Conservation (phyloP, 176 grass and related monocot genomes). For the Oryza nivara region DNA sequence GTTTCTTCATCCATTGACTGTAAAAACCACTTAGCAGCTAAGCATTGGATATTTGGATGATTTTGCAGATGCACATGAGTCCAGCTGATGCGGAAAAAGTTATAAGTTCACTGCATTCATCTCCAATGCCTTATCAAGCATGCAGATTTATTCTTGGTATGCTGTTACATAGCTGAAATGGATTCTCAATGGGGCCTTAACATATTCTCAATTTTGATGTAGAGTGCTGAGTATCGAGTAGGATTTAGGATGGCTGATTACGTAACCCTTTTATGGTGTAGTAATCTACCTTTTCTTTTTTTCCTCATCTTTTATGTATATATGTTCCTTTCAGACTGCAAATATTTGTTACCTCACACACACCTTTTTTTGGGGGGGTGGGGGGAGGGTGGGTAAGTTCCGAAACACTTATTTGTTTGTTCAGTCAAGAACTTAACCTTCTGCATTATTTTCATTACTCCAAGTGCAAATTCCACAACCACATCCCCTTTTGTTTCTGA, state of each 20-base stretch:
- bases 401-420: no score
- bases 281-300: not conserved
- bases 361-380: not conserved
- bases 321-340: not conserved
- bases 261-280: not conserved
- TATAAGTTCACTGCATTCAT: slow-evolving; percentile 68
- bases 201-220: not conserved
- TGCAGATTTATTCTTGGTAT: slow-evolving; percentile 97
- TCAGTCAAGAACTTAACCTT: no score
- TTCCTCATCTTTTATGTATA: not conserved
- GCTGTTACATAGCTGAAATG: slow-evolving; percentile 31
- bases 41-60: slow-evolving; percentile 18
- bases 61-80: slow-evolving; percentile 89
- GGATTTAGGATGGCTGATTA: not conserved
- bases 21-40: slow-evolving; percentile 10
- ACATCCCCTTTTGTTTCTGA: not conserved
- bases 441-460: no score
- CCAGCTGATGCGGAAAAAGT: slow-evolving; percentile 85
- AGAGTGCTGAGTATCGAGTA: not conserved
- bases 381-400: no score
- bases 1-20: slow-evolving; percentile 24
- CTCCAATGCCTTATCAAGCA: slow-evolving; percentile 86
- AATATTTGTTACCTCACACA: not conserved
- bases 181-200: slow-evolving; percentile 13
- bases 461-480: not conserved